Percentiles rank a stretch among this genome's conserved stretches.
phyloP scores from a whole-genome alignment of 1,139 yeast species.

The Taphrina pruni region DNA sequence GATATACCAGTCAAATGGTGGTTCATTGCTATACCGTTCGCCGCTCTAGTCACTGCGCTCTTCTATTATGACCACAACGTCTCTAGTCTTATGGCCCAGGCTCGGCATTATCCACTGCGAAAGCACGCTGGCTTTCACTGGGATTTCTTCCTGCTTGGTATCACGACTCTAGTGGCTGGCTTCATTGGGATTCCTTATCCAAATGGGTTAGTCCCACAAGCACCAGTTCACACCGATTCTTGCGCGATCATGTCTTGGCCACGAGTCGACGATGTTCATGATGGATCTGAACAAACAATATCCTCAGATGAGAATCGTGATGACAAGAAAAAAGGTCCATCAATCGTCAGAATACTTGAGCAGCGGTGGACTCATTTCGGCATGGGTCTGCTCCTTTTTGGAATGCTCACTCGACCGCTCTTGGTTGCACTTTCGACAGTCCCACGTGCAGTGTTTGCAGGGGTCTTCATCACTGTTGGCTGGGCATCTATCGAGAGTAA shows the following conservation, averaged over 20 bases:
- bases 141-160: constrained; percentile 83
- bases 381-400: constrained; percentile 83
- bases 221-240: constrained; percentile 87
- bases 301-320: constrained; percentile 43
- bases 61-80: constrained; percentile 96
- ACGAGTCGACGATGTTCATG: constrained; percentile 48
- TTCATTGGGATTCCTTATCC: constrained; percentile 92
- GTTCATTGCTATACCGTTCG: constrained; percentile 91
- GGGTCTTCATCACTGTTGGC: constrained; percentile 92
- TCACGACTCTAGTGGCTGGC: constrained; percentile 87
- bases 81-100: constrained; percentile 89
- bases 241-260: constrained; percentile 64
- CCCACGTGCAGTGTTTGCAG: constrained; percentile 95
- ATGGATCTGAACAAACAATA: constrained; percentile 28
- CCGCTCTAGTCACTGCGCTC: constrained; percentile 75
- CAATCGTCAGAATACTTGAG: constrained; percentile 58
- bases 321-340: constrained; percentile 17
- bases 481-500: constrained; percentile 75
- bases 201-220: constrained; percentile 95
- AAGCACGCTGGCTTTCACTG: constrained; percentile 93
- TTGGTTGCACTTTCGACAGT: constrained; percentile 77
- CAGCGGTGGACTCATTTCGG: constrained; percentile 82
- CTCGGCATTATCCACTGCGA: constrained; percentile 74
- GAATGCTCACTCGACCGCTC: constrained; percentile 88
- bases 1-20: constrained; percentile 72